These are phyloP conservation scores for Sclerotinia sclerotiorum DNA, from an alignment of 2,329 filamentous ascomycete species.

Conservation along the genomic window DNA sequence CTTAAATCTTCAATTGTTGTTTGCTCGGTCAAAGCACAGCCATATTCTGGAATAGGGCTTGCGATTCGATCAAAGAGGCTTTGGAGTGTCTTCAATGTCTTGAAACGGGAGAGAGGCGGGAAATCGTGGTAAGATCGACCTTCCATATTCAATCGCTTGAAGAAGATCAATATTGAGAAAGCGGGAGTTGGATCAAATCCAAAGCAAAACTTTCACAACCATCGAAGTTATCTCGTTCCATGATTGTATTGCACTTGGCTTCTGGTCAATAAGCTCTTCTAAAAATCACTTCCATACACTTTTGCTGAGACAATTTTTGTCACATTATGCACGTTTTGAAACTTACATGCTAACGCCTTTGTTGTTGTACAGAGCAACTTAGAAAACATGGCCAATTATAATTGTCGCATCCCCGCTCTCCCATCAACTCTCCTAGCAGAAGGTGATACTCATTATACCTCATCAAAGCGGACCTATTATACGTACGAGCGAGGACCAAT, in stretches of 20 bases:
- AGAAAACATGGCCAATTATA: background rate
- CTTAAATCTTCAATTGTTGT: background rate
- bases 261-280: background rate
- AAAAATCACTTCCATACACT: background rate
- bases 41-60: background rate
- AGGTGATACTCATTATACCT: background rate
- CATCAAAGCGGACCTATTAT: background rate
- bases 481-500: background rate
- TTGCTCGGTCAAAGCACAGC: background rate
- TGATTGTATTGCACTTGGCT: background rate
- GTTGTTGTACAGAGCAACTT: background rate
- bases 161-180: background rate
- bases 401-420: background rate
- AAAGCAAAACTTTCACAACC: no score
- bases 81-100: background rate
- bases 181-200: background rate
- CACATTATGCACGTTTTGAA: background rate
- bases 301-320: background rate
- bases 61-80: no score
- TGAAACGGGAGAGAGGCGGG: background rate
- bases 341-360: conserved; percentile 8
- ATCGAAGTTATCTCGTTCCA: background rate
- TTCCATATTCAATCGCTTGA: background rate
- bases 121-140: background rate
- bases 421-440: background rate